phyloP scores from a whole-genome alignment of 495 filamentous ascomycete genomes.

The Penicillium soppii region DNA sequence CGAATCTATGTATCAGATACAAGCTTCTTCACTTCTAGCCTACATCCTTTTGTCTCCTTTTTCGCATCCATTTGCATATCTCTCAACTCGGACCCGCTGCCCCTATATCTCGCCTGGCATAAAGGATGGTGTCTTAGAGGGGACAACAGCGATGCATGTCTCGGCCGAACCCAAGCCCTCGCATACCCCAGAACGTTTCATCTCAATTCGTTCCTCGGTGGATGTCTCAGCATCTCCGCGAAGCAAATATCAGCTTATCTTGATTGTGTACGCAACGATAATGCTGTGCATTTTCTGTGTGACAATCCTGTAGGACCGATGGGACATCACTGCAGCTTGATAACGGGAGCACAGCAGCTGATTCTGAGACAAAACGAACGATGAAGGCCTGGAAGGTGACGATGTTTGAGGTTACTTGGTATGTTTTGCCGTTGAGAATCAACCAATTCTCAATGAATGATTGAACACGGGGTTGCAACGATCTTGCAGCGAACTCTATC shows the following conservation, averaged over 20 bases:
- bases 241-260: neutral
- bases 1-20: slow-evolving; percentile 4
- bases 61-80: too few species aligned
- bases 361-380: neutral
- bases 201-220: neutral
- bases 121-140: neutral
- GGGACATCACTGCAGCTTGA: slow-evolving; percentile 7
- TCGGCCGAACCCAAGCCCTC: neutral
- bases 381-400: neutral
- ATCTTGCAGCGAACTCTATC: neutral
- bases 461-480: neutral
- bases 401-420: neutral
- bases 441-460: neutral
- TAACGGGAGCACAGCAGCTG: neutral
- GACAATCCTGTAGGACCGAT: slow-evolving; percentile 11
- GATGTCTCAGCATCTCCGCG: neutral
- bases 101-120: neutral
- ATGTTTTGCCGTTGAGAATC: neutral
- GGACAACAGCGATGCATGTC: neutral
- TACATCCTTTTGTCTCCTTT: neutral
- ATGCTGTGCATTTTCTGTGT: slow-evolving; percentile 5
- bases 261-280: neutral
- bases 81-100: too few species aligned
- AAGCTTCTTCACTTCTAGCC: neutral
- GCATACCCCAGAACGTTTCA: neutral